Conservation (phyloP, 164 flowering plant genomes). For the Chloranthus sessilifolius region DNA sequence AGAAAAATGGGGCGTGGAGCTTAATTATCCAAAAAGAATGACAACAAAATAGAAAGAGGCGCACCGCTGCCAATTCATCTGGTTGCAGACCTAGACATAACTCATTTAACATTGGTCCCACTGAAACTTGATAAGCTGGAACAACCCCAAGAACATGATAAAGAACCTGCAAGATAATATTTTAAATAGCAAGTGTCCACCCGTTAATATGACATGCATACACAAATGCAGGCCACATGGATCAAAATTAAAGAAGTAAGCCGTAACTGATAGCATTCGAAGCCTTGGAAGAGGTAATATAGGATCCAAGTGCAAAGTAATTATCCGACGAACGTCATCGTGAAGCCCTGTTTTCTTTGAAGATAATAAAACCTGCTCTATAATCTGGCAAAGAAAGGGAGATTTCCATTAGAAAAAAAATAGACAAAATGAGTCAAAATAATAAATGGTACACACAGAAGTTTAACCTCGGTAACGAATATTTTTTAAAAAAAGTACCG, state of each 20-base stretch:
- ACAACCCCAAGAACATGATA: slow-evolving; percentile 89
- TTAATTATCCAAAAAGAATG: too few relatives aligned
- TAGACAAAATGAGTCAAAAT: not conserved
- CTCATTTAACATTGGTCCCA: slow-evolving; percentile 89
- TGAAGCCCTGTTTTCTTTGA: slow-evolving; percentile 89
- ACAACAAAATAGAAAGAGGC: slow-evolving; percentile 7
- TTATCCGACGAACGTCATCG: slow-evolving; percentile 75
- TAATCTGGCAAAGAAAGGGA: slow-evolving; percentile 44
- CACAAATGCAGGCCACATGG: too few relatives aligned
- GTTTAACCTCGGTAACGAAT: not conserved
- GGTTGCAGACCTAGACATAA: slow-evolving; percentile 84
- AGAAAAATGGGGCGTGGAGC: too few relatives aligned
- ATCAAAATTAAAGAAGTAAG: slow-evolving; percentile 1
- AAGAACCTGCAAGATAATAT: slow-evolving; percentile 57
- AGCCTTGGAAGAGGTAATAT: slow-evolving; percentile 89
- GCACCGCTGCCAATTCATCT: slow-evolving; percentile 81
- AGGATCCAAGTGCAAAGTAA: slow-evolving; percentile 91
- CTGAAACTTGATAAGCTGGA: slow-evolving; percentile 75
- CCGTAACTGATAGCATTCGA: slow-evolving; percentile 82
- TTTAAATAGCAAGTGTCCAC: not conserved
- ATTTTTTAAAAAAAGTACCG: slow-evolving; percentile 39
- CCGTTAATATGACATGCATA: not conserved
- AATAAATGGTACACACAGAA: not conserved
- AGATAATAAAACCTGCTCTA: slow-evolving; percentile 79
- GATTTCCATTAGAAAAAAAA: not conserved